A percentile compares a stretch with the other conserved stretches of the same genome.
phyloP scores from a whole-genome alignment of 768 basidiomycete species.

The Calocybe indica region DNA sequence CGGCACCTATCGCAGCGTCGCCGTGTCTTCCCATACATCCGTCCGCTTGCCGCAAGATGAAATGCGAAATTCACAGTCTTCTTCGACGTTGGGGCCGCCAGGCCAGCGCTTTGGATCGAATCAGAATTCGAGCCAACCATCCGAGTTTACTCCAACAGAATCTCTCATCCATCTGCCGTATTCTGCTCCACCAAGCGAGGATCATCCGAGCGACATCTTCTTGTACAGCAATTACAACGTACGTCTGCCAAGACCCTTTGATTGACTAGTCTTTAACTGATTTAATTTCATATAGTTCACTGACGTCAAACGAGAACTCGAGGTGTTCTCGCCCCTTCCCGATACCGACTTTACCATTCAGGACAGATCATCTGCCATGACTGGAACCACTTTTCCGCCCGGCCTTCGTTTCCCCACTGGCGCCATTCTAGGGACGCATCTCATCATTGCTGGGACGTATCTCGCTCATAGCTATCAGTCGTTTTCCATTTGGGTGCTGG shows the following conservation, averaged over 20 bases:
- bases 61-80: constrained; percentile 29
- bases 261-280: no score
- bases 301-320: constrained; percentile 92
- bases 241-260: neutral
- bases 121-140: constrained; percentile 29
- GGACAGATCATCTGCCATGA: constrained; percentile 79
- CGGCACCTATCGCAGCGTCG: constrained; percentile 93
- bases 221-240: constrained; percentile 97
- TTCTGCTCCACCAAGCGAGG: constrained; percentile 62
- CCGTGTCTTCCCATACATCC: constrained; percentile 63
- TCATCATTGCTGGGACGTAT: constrained; percentile 94
- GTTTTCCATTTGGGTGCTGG: constrained; percentile 95
- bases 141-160: constrained; percentile 53
- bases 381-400: constrained; percentile 78
- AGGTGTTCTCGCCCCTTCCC: constrained; percentile 81
- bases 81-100: constrained; percentile 43
- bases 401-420: constrained; percentile 96
- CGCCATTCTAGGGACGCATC: constrained; percentile 81
- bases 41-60: constrained; percentile 72
- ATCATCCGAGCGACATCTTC: constrained; percentile 81
- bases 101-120: constrained; percentile 55
- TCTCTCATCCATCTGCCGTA: constrained; percentile 70
- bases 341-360: constrained; percentile 71
- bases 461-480: constrained; percentile 92
- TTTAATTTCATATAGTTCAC: constrained; percentile 54